A percentile compares a stretch with the other conserved stretches of the same genome.
Evolutionary conservation across 768 basidiomycete species (phyloP).

Genomic region (Crassisporium funariophilum): DNA sequence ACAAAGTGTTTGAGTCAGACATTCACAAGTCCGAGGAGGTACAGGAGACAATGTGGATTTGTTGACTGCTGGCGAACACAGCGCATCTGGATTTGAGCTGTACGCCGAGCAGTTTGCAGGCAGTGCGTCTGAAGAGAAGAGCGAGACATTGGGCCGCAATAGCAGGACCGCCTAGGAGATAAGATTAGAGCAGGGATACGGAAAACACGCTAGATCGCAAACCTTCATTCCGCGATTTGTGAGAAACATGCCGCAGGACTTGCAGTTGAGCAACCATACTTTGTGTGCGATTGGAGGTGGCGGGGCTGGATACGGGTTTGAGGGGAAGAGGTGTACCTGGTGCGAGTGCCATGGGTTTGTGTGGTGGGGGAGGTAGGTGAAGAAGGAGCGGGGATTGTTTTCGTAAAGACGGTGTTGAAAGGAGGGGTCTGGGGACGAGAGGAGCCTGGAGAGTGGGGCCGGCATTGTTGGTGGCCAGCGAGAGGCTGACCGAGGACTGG

Average conservation of each 20-base stretch:
- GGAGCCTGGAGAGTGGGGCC: neutral
- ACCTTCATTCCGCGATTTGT: constrained; percentile 89
- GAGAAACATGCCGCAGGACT: constrained; percentile 69
- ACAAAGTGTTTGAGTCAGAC: constrained; percentile 78
- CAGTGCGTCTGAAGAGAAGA: constrained; percentile 82
- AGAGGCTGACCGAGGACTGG: too few relatives aligned
- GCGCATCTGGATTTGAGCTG: constrained; percentile 46
- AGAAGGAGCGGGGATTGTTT: constrained; percentile 12
- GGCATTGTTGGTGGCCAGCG: too few relatives aligned
- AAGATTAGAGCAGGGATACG: constrained; percentile 8
- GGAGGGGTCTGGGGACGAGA: neutral
- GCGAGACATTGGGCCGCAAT: constrained; percentile 75
- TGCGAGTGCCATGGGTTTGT: constrained; percentile 33
- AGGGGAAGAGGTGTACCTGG: constrained; percentile 35
- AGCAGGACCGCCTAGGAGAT: constrained; percentile 73
- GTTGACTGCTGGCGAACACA: constrained; percentile 31
- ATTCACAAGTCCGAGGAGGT: constrained; percentile 72
- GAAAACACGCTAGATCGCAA: constrained; percentile 9
- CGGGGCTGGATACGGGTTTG: constrained; percentile 43
- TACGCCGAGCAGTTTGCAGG: constrained; percentile 78
- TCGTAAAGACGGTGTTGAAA: neutral
- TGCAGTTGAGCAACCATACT: constrained; percentile 83
- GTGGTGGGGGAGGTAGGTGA: too few relatives aligned
- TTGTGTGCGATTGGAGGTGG: constrained; percentile 60
- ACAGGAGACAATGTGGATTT: constrained; percentile 29